phyloP scores from a whole-genome alignment of 2,329 filamentous ascomycete species.

The Talaromyces verruculosus region DNA sequence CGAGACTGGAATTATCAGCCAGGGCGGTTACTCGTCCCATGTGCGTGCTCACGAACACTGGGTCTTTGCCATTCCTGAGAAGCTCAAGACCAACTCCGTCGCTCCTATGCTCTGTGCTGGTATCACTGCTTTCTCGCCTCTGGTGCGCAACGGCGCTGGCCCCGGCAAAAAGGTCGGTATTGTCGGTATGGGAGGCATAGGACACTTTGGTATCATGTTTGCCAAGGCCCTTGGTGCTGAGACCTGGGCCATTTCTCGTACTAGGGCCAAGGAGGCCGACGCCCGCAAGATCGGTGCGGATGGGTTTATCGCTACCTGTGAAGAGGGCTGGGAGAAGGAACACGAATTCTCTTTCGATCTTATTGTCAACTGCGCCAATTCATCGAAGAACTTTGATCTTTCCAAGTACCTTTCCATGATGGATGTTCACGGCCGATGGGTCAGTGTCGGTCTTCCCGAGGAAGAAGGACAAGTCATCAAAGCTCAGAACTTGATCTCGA shows the following conservation, averaged over 20 bases:
- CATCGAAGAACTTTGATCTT: conserved; percentile 67
- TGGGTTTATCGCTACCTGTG: conserved; percentile 58
- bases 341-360: conserved; percentile 60
- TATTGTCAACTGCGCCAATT: conserved; percentile 71
- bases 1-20: conserved; percentile 62
- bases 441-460: conserved; percentile 77
- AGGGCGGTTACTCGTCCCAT: conserved; percentile 37
- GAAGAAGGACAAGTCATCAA: conserved; percentile 69
- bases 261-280: conserved; percentile 60
- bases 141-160: conserved; percentile 58
- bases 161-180: conserved; percentile 69
- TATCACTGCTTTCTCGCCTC: conserved; percentile 52
- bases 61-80: conserved; percentile 41
- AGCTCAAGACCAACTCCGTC: conserved; percentile 31
- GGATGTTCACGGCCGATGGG: conserved; percentile 78
- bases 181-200: conserved; percentile 67
- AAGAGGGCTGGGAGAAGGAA: conserved; percentile 59
- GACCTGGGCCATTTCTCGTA: conserved; percentile 62
- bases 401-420: conserved; percentile 71
- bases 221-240: conserved; percentile 67
- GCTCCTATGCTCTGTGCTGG: conserved; percentile 42
- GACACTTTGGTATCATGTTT: conserved; percentile 69
- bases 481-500: conserved; percentile 71
- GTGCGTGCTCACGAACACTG: conserved; percentile 38
- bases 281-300: conserved; percentile 60